These are phyloP conservation scores for Herpetomonas samuelpessoai DNA, from an alignment of 208 protist genomes.

Conservation along the genomic window DNA sequence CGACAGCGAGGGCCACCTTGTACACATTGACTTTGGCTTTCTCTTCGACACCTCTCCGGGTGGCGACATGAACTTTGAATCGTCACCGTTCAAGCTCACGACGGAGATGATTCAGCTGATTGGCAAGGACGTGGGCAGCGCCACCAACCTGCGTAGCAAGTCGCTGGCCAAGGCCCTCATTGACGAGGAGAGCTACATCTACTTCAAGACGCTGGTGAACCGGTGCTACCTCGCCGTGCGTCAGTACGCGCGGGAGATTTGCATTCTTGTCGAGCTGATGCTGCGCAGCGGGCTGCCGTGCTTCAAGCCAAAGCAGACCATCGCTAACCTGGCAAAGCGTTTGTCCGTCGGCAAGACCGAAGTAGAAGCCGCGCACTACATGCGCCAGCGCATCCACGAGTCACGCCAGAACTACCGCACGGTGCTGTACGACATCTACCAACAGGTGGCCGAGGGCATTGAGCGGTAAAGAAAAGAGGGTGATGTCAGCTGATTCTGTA, in stretches of 20 bases:
- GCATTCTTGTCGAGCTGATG: constrained; percentile 85
- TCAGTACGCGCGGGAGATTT: constrained; percentile 77
- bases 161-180: constrained; percentile 65
- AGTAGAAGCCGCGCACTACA: constrained; percentile 76
- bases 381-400: constrained; percentile 74
- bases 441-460: constrained; percentile 80
- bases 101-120: constrained; percentile 93
- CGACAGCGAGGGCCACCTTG: constrained; percentile 86
- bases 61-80: constrained; percentile 95
- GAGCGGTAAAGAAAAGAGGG: too few relatives aligned
- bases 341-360: constrained; percentile 75
- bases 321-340: constrained; percentile 65
- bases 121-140: constrained; percentile 66
- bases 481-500: too few relatives aligned
- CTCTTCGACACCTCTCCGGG: constrained; percentile 95
- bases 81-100: constrained; percentile 93
- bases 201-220: constrained; percentile 76
- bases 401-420: constrained; percentile 79
- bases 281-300: constrained; percentile 81
- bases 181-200: constrained; percentile 80
- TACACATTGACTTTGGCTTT: constrained; percentile 99
- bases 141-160: constrained; percentile 48
- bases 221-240: constrained; percentile 85
- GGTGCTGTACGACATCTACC: constrained; percentile 81
- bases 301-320: constrained; percentile 84